Evolutionary conservation across 257 asterid species (phyloP), one percentile per base, ranked within the genome.

Genomic region (Capsicum pubescens): DNA sequence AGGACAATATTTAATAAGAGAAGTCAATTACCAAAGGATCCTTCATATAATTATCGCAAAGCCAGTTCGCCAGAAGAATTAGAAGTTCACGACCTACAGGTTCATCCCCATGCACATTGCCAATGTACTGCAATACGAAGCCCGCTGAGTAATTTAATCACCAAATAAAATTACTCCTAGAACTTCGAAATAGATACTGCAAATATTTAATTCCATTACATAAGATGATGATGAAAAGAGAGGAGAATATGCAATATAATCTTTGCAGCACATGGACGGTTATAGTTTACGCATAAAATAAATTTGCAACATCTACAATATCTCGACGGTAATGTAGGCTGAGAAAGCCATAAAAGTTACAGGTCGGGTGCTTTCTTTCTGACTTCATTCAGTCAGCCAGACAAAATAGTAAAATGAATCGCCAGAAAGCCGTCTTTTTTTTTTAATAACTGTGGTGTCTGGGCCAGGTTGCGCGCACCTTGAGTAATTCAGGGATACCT

Each of bases 31-130:
- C 99, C 99, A 96, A 90, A 50, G 97, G 90, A 87, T 96, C 94
- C 87, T 91, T 89, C 95, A 86, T 90, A 84, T 96, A 93, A 87
- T 94, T 93, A 88, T 94, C 93, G 70, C 99, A 96, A 59, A 96
- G 87, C 99, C 99, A 96, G 83, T 92, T 94, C 46, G 93, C 98
- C 67, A 96, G 95, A 85, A 84, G 93, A 86, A 96, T 68, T 82
- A 96, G 91, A 87, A 96, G 94, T 84, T 96, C 99, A 64, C 99
- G 99, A 83, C 99, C 99, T n/a, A 96, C 95, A 83, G 99, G 99
- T 90, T 96, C 99, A 91, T 96, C 98, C 57, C 99, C 99, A 85
- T 96, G 99, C 83, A 96, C 97, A 85, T 96, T 96, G 85, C 99
- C 99, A 83, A 96, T 91, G 87, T 89, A 93, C 99, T 96, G 95